Conservation (phyloP, 805 yeast genomes). For the Zygoascus bituminiphila region DNA sequence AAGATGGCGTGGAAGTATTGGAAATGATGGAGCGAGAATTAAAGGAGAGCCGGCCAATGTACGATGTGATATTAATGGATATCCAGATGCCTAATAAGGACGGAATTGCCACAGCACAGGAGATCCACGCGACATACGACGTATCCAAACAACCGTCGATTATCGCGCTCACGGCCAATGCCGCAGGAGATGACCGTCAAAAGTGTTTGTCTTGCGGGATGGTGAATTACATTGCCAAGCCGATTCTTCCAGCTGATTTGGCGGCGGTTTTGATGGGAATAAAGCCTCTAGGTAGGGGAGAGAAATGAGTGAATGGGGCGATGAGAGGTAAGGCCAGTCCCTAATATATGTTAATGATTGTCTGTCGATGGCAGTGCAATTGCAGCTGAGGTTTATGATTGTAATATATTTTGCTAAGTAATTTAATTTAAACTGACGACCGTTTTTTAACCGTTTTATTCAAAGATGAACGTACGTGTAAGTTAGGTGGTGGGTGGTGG, state of each 20-base stretch:
- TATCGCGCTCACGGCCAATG: constrained; percentile 45
- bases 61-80: constrained; percentile 49
- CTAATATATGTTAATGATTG: too few relatives aligned
- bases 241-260: constrained; percentile 41
- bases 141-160: constrained; percentile 31
- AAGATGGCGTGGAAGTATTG: constrained; percentile 41
- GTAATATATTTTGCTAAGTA: background rate
- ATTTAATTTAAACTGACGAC: background rate
- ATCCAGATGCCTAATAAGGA: constrained; percentile 49
- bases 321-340: too few relatives aligned
- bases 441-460: too few relatives aligned
- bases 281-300: constrained; percentile 11
- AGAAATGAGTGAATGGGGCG: background rate
- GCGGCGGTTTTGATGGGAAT: constrained; percentile 31
- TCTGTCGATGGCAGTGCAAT: too few relatives aligned
- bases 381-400: too few relatives aligned
- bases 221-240: constrained; percentile 47
- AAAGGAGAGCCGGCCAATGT: constrained; percentile 30
- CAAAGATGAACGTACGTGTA: background rate
- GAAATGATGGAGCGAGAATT: constrained; percentile 28
- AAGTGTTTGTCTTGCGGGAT: constrained; percentile 40
- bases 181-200: constrained; percentile 45
- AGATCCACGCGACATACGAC: constrained; percentile 30
- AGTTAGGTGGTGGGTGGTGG: background rate
- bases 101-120: constrained; percentile 42